Evolutionary conservation across 495 filamentous ascomycete genomes (phyloP), one percentile per base, ranked within the genome.

Genomic region (Penicillium coprophilum): DNA sequence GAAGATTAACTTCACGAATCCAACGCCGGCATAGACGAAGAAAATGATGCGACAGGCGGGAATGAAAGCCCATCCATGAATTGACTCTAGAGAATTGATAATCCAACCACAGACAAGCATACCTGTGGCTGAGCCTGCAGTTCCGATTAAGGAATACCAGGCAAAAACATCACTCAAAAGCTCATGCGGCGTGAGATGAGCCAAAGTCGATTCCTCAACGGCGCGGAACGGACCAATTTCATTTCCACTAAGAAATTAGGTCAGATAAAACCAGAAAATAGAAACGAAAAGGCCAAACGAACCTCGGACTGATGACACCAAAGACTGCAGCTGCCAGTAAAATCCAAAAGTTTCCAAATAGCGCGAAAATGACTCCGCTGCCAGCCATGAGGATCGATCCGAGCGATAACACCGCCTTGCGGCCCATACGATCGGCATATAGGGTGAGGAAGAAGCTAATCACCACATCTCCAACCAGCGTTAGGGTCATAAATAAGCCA

Each of bases 401-500:
- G 10, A 87, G 61, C 2, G 82, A 68, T n/a, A 95, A 71, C n/a
- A 87, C 84, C 6, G 76, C 79, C 54, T 85, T 83, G 48, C 90
- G 79, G 11, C 91, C 90, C 48, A 92, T 68, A 1, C 77, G 70
- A 74, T 95, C 90, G 3, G 90, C 90, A 53, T 88, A 82, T 3
- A 91, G 71, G 0, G 91, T 91, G 23, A 96, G 77, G 23, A 87
- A 62, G 19, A 91, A 84, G 49, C 89, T 90, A 54, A 95, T 86
- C 24, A 85, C 59, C 2, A 89, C 86, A 74, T 96, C 91, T 27
- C 91, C 91, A 17, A 89, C 71, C 50, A 95, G 72, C 0, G 91
- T 96, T 46, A 93, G 71, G 4, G 88, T 91, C 90, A 96, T 96
- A 69, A 96, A 94, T 5, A 92, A 76, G 15, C 91, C 91, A 41